phyloP scores from a whole-genome alignment of 2,329 filamentous ascomycete species.

The Xylaria arbuscula region DNA sequence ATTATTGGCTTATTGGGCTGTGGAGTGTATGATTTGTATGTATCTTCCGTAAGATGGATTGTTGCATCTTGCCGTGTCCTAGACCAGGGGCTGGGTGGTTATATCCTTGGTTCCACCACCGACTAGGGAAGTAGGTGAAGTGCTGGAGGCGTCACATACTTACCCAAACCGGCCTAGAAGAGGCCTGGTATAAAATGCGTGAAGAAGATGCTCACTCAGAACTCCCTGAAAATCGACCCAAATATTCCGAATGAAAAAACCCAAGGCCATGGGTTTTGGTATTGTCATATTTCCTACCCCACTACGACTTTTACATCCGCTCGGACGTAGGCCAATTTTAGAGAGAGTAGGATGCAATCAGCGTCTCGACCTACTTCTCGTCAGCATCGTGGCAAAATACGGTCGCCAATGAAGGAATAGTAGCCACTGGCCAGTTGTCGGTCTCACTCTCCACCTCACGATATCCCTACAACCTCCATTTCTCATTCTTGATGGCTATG shows the following conservation, averaged over 20 bases:
- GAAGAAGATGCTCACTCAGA: conserved; percentile 1
- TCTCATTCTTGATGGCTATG: neutral
- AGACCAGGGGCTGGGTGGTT: neutral
- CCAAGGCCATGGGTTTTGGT: conserved; percentile 6
- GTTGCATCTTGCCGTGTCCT: neutral
- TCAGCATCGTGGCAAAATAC: conserved; percentile 21
- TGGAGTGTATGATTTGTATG: neutral
- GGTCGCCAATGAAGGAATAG: neutral
- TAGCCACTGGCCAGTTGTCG: neutral
- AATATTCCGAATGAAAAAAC: neutral
- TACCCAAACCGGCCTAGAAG: conserved; percentile 18
- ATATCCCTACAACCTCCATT: neutral
- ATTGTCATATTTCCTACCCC: conserved; percentile 28
- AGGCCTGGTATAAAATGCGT: conserved; percentile 9
- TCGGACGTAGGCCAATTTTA: conserved; percentile 14
- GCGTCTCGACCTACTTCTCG: conserved; percentile 6
- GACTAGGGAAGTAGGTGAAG: conserved; percentile 6
- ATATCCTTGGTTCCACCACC: conserved; percentile 24
- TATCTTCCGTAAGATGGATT: neutral
- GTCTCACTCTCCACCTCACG: neutral
- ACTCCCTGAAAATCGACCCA: neutral
- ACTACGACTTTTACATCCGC: conserved; percentile 17
- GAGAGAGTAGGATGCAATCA: conserved; percentile 14
- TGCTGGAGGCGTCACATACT: conserved; percentile 25
- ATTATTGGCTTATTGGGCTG: conserved; percentile 1